phyloP scores from a whole-genome alignment of 345 rosid species.

The Carallia brachiata region DNA sequence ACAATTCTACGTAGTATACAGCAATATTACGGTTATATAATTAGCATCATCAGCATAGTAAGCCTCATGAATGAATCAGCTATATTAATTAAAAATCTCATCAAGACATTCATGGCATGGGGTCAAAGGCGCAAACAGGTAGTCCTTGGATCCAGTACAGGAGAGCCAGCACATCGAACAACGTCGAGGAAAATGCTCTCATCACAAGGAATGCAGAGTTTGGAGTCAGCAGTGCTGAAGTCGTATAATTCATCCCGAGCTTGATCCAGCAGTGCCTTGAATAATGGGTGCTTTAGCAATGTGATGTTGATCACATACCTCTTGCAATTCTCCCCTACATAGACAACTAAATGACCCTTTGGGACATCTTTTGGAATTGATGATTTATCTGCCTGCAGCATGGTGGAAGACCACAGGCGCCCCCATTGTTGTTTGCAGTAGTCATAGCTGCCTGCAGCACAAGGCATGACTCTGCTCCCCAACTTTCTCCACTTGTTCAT shows the following conservation, averaged over 20 bases:
- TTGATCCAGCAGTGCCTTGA: slow-evolving; percentile 73
- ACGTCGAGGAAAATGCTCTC: slow-evolving; percentile 67
- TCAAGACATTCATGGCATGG: not conserved
- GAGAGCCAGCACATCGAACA: slow-evolving; percentile 57
- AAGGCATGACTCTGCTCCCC: slow-evolving; percentile 46
- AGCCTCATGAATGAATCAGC: slow-evolving; percentile 31
- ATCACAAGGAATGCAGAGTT: slow-evolving; percentile 80
- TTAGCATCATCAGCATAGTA: slow-evolving; percentile 29
- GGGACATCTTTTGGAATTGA: slow-evolving; percentile 80
- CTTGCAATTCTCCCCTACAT: slow-evolving; percentile 66
- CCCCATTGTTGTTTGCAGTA: slow-evolving; percentile 42
- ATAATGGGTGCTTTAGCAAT: slow-evolving; percentile 70
- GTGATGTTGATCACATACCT: slow-evolving; percentile 68
- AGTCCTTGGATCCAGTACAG: slow-evolving; percentile 28
- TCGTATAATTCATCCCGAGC: slow-evolving; percentile 63
- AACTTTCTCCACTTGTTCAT: slow-evolving; percentile 55
- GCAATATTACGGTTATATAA: not conserved
- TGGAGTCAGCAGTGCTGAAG: slow-evolving; percentile 55
- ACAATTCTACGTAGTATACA: slow-evolving; percentile 33
- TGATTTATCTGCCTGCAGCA: slow-evolving; percentile 33
- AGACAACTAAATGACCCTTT: slow-evolving; percentile 80
- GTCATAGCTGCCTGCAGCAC: slow-evolving; percentile 36
- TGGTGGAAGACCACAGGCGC: slow-evolving; percentile 35
- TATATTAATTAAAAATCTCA: not conserved
- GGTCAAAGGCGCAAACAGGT: slow-evolving; percentile 34